Evolutionary conservation across 352 stramenopile species (phyloP).

Genomic region (Phytophthora tentaculata): DNA sequence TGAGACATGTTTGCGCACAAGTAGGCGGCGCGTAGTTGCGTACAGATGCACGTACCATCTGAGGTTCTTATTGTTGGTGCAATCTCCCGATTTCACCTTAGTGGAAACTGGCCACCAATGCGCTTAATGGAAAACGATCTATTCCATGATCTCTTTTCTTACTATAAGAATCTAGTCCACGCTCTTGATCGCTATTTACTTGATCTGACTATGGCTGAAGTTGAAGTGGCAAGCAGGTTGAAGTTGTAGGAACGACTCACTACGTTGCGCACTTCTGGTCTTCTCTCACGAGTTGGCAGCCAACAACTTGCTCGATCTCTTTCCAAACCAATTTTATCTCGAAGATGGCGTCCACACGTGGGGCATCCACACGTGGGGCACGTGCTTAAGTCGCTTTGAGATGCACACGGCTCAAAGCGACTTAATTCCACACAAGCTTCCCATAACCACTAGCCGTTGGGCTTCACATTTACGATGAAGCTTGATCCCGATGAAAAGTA

Average conservation of each 20-base stretch:
- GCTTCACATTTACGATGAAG: slow-evolving; percentile 5
- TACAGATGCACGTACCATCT: not conserved
- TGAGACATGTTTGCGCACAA: slow-evolving; percentile 54
- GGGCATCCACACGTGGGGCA: no score
- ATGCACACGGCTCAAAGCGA: slow-evolving; percentile 1
- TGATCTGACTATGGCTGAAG: slow-evolving; percentile 12
- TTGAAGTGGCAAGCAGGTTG: slow-evolving; percentile 19
- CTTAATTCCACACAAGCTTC: not conserved
- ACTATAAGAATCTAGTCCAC: no score
- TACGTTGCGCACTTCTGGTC: not conserved
- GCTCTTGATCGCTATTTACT: not conserved
- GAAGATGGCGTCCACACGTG: no score
- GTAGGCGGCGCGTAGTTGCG: not conserved
- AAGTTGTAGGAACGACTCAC: not conserved
- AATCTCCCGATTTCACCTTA: no score
- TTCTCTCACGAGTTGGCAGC: no score
- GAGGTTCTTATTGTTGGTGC: no score
- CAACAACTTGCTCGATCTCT: not conserved
- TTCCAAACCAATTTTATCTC: not conserved
- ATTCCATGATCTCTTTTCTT: no score
- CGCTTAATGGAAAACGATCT: not conserved
- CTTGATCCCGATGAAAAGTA: no score
- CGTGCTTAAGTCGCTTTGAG: no score
- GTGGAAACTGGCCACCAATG: not conserved
- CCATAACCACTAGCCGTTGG: not conserved